These are phyloP conservation scores for Sporothrix pallida DNA, from an alignment of 2,329 filamentous ascomycete genomes.

Conservation along the genomic window DNA sequence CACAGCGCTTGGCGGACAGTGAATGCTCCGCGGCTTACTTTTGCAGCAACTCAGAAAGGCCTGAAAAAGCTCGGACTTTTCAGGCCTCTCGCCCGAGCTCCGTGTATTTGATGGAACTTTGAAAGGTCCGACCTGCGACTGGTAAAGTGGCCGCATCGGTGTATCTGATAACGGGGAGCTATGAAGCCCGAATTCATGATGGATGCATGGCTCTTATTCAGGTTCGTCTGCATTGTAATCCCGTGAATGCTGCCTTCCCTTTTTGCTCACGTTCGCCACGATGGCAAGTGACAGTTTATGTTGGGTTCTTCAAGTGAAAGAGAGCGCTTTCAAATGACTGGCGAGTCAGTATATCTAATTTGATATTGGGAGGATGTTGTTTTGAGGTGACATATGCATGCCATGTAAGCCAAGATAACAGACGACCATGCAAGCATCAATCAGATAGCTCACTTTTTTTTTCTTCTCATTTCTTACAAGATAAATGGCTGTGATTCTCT, in stretches of 20 bases:
- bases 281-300: too few species aligned
- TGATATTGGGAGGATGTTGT: too few species aligned
- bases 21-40: slow-evolving; percentile 23
- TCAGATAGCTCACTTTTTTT: too few species aligned
- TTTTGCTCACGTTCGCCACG: not conserved
- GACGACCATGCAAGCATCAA: not conserved
- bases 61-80: slow-evolving; percentile 10
- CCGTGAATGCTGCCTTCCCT: not conserved
- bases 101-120: not conserved
- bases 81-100: slow-evolving; percentile 11
- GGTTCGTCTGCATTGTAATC: not conserved
- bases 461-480: too few species aligned
- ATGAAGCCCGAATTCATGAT: not conserved
- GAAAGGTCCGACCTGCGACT: slow-evolving; percentile 6
- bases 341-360: not conserved
- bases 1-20: not conserved
- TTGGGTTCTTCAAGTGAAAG: too few species aligned
- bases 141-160: not conserved
- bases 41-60: not conserved
- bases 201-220: not conserved
- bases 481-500: too few species aligned
- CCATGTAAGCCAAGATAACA: too few species aligned
- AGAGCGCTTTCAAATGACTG: slow-evolving; percentile 15
- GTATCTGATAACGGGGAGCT: slow-evolving; percentile 18
- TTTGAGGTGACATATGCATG: too few species aligned